Percentiles rank a stretch among this genome's conserved stretches.
These are phyloP conservation scores for Rhizopus delemar DNA, from an alignment of 371 early-diverging fungal genomes.

Conservation along the genomic window DNA sequence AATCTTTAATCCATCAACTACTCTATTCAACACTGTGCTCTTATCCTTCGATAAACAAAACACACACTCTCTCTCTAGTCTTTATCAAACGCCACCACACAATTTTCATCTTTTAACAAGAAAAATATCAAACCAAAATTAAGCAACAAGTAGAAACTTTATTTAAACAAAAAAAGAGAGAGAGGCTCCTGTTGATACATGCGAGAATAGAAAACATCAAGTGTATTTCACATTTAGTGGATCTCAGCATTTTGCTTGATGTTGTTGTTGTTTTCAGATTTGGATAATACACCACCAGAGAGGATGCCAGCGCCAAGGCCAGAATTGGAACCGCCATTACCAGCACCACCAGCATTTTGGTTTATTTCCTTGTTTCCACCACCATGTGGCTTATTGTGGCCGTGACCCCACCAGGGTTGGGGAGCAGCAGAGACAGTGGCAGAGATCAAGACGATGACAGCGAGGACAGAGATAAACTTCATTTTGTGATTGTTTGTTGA, in stretches of 20 bases:
- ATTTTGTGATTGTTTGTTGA: conserved; percentile 20
- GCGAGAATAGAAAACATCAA: no score
- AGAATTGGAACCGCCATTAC: neutral
- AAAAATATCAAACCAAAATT: no score
- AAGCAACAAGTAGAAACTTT: no score
- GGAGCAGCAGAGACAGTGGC: conserved; percentile 26
- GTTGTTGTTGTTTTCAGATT: neutral
- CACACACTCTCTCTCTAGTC: no score
- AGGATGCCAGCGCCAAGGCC: neutral
- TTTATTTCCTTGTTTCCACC: neutral
- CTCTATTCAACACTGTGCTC: no score
- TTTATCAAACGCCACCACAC: no score
- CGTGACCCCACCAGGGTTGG: conserved; percentile 3
- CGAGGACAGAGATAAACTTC: conserved; percentile 33
- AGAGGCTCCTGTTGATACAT: no score
- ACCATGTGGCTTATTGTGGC: neutral
- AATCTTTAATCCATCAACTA: no score
- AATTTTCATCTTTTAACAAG: no score
- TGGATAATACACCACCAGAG: neutral
- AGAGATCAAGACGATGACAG: conserved; percentile 22
- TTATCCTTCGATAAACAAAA: no score
- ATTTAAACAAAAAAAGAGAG: no score
- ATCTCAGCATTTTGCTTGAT: neutral
- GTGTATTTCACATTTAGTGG: neutral
- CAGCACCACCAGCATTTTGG: conserved; percentile 5